These are phyloP conservation scores for Lobosporangium transversale DNA, from an alignment of 192 early-diverging fungal genomes.

Conservation along the genomic window DNA sequence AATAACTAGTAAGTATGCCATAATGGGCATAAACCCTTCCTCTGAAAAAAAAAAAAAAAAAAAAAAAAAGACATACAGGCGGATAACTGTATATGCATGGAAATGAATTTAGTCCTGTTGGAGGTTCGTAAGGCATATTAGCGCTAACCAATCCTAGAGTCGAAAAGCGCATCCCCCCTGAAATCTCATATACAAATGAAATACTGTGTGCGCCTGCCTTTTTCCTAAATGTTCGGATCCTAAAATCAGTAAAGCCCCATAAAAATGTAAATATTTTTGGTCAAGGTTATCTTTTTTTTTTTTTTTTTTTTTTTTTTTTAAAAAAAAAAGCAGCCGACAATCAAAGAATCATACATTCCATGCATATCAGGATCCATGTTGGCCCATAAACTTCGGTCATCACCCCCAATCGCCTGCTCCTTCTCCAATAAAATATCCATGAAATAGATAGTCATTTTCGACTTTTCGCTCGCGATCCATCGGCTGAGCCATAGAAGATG, in stretches of 20 bases:
- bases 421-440: slow-evolving; percentile 57
- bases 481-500: slow-evolving; percentile 54
- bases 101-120: slow-evolving; percentile 62
- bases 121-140: slow-evolving; percentile 57
- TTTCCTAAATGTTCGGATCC: slow-evolving; percentile 57
- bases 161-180: slow-evolving; percentile 49
- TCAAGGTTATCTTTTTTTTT: not conserved
- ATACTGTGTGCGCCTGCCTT: slow-evolving; percentile 57
- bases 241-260: not conserved
- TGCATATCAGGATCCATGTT: slow-evolving; percentile 56
- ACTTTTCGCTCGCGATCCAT: slow-evolving; percentile 56
- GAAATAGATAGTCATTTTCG: slow-evolving; percentile 65
- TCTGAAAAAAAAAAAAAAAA: not conserved
- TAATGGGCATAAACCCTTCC: not conserved
- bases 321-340: not conserved
- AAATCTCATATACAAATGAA: slow-evolving; percentile 59
- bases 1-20: not conserved
- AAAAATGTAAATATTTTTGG: not conserved
- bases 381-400: slow-evolving; percentile 61
- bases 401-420: slow-evolving; percentile 51
- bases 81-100: slow-evolving; percentile 65
- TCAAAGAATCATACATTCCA: slow-evolving; percentile 46
- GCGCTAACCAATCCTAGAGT: slow-evolving; percentile 55
- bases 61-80: slow-evolving; percentile 34
- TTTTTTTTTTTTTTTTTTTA: too few species aligned